These are phyloP conservation scores for Phoenix dactylifera DNA, from an alignment of 176 grass and related monocot species.

Conservation along the genomic window DNA sequence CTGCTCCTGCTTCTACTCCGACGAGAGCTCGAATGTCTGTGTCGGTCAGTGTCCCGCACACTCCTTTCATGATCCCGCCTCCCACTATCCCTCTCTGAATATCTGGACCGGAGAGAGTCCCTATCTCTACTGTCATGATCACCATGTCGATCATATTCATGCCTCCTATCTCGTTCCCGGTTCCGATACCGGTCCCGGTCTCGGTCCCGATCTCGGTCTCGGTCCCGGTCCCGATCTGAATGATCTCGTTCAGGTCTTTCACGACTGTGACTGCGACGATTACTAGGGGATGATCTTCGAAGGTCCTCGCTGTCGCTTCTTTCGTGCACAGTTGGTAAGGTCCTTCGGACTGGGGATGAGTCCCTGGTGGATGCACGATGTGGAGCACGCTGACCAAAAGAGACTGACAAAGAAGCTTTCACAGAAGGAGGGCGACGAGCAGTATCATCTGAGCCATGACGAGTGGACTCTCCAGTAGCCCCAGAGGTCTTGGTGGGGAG, in stretches of 20 bases:
- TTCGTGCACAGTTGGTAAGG: constrained; percentile 32
- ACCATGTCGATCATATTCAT: constrained; percentile 13
- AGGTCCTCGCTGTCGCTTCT: constrained; percentile 28
- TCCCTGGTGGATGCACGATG: constrained; percentile 93
- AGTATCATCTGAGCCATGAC: constrained; percentile 80
- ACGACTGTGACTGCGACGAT: constrained; percentile 23
- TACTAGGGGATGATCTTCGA: constrained; percentile 37
- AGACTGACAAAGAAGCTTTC: constrained; percentile 90
- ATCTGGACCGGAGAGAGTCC: constrained; percentile 23
- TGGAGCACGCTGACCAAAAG: constrained; percentile 93
- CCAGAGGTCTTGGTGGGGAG: constrained; percentile 78
- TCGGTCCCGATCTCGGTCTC: background rate
- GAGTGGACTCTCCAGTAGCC: constrained; percentile 74
- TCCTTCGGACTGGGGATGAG: constrained; percentile 74
- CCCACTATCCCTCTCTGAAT: constrained; percentile 32
- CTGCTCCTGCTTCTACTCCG: constrained; percentile 40
- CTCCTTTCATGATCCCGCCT: constrained; percentile 39
- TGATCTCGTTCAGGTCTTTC: constrained; percentile 24
- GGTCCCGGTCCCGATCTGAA: background rate
- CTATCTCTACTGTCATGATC: constrained; percentile 27
- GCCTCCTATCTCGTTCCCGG: constrained; percentile 15
- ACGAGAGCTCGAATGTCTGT: constrained; percentile 23
- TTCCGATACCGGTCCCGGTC: constrained; percentile 17
- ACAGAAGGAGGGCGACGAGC: constrained; percentile 83
- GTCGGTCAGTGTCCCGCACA: constrained; percentile 35